Conservation (phyloP, 192 early-diverging fungal species). For the Backusella liffmaniae region DNA sequence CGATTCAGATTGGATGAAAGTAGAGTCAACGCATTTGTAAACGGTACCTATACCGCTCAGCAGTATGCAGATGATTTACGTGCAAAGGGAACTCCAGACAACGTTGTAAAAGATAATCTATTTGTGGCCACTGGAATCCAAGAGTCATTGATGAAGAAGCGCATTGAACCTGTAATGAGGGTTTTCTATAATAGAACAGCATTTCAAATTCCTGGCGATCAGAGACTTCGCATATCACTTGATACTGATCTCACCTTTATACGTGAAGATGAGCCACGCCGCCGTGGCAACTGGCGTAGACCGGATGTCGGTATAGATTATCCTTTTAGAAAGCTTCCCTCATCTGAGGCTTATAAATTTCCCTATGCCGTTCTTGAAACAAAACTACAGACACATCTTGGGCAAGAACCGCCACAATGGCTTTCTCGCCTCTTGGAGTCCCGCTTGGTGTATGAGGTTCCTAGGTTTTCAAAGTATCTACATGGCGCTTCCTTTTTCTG, state of each 20-base stretch:
- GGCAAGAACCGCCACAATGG: constrained; percentile 79
- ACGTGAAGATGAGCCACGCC: constrained; percentile 86
- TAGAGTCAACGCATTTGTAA: constrained; percentile 83
- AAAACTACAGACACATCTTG: constrained; percentile 82
- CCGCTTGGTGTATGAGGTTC: constrained; percentile 42
- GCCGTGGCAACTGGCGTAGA: constrained; percentile 88
- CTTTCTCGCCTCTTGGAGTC: constrained; percentile 68
- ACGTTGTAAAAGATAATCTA: constrained; percentile 38
- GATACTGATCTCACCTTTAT: constrained; percentile 96
- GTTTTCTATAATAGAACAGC: constrained; percentile 97
- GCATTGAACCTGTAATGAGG: constrained; percentile 66
- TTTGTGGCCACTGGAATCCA: constrained; percentile 47
- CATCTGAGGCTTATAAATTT: constrained; percentile 63
- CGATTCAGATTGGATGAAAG: constrained; percentile 92
- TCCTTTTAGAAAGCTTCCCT: constrained; percentile 77
- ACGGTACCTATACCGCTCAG: constrained; percentile 60
- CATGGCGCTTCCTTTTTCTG: constrained; percentile 45
- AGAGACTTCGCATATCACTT: constrained; percentile 88
- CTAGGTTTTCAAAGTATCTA: constrained; percentile 47
- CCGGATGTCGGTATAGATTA: constrained; percentile 77
- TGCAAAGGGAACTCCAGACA: constrained; percentile 9
- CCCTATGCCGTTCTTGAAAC: constrained; percentile 90
- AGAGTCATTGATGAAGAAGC: constrained; percentile 53
- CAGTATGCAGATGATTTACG: constrained; percentile 11
- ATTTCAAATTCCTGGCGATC: constrained; percentile 97